A percentile compares a stretch with the other conserved stretches of the same genome.
Evolutionary conservation across 345 rosid species (phyloP).

Genomic region (Euphorbia pulcherrima): DNA sequence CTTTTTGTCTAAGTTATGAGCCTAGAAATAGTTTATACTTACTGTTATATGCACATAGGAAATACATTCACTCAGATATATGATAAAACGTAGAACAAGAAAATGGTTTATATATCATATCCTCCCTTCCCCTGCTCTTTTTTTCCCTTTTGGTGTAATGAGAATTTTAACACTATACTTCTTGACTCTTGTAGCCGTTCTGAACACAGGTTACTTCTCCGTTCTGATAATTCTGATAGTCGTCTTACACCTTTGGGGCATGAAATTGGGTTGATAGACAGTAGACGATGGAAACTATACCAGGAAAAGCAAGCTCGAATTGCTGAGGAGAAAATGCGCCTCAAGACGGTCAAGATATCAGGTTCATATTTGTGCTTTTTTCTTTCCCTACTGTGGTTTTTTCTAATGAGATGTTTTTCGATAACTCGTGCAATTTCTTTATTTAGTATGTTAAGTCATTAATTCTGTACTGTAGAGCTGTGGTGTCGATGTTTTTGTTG

Average conservation of each 20-base stretch:
- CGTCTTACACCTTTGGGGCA: conserved; percentile 93
- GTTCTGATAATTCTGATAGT: conserved; percentile 94
- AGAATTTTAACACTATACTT: neutral
- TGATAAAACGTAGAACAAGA: no score
- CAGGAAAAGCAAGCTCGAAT: conserved; percentile 81
- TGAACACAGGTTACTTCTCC: conserved; percentile 87
- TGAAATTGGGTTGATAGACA: conserved; percentile 87
- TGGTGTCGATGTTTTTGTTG: no score
- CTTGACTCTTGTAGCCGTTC: conserved; percentile 60
- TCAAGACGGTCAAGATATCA: conserved; percentile 76
- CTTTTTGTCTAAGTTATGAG: neutral
- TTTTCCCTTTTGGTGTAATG: neutral
- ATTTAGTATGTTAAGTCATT: neutral
- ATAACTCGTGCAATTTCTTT: neutral
- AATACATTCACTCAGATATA: no score
- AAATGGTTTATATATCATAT: no score
- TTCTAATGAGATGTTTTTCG: neutral
- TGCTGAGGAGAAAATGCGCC: conserved; percentile 69
- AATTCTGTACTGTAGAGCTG: neutral
- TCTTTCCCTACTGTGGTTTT: neutral
- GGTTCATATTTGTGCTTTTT: conserved; percentile 40
- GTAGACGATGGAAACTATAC: conserved; percentile 84
- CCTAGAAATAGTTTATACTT: neutral
- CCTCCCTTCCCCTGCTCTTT: neutral
- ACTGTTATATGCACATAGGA: no score